Evolutionary conservation across 352 stramenopile species (phyloP).

Genomic region (Phytophthora megakarya): DNA sequence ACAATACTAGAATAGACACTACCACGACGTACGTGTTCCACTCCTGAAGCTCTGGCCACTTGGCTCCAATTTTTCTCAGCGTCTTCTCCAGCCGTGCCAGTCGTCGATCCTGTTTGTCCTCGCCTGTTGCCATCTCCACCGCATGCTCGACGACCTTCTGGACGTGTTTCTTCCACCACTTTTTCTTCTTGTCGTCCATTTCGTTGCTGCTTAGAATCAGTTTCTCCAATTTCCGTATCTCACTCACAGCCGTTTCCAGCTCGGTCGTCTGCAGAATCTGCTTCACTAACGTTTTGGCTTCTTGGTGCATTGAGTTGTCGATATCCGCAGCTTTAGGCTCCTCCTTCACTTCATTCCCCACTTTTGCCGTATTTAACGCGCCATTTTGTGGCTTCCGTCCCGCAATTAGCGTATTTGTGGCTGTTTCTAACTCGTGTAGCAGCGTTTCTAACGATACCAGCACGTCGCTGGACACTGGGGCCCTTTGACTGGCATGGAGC

Average conservation of each 20-base stretch:
- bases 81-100: slow-evolving; percentile 8
- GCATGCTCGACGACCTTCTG: slow-evolving; percentile 22
- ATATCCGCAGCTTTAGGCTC: not conserved
- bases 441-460: slow-evolving; percentile 46
- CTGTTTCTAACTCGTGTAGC: slow-evolving; percentile 19
- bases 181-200: slow-evolving; percentile 26
- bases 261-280: slow-evolving; percentile 22
- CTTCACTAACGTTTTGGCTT: slow-evolving; percentile 26
- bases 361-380: not conserved
- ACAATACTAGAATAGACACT: slow-evolving; percentile 1
- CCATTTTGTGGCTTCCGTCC: not conserved
- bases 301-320: not conserved
- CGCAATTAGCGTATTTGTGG: slow-evolving; percentile 16
- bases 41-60: slow-evolving; percentile 27
- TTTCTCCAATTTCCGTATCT: slow-evolving; percentile 17
- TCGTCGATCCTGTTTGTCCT: not conserved
- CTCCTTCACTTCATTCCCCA: slow-evolving; percentile 4
- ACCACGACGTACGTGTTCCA: slow-evolving; percentile 25
- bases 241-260: slow-evolving; percentile 1
- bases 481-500: slow-evolving; percentile 27
- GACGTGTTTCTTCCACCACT: slow-evolving; percentile 37
- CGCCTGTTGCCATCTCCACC: slow-evolving; percentile 5
- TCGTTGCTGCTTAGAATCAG: slow-evolving; percentile 22
- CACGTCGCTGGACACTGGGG: slow-evolving; percentile 28
- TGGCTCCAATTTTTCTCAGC: slow-evolving; percentile 25